These are phyloP conservation scores for Mycena olivaceomarginata DNA, from an alignment of 768 basidiomycete genomes.

Conservation along the genomic window DNA sequence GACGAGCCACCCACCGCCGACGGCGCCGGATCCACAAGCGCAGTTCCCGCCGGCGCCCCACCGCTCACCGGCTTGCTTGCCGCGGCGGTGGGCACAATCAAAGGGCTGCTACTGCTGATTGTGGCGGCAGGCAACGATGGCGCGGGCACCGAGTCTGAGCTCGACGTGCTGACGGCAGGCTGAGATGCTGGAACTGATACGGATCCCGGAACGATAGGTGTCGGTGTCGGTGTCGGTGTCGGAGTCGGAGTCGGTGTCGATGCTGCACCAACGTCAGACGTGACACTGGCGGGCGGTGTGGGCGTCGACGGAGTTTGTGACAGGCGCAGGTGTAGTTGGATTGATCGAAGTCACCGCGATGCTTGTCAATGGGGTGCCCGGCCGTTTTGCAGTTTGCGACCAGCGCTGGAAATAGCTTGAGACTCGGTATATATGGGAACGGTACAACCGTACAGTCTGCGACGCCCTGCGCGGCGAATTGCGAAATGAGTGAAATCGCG, in stretches of 20 bases:
- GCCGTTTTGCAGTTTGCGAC: slow-evolving; percentile 1
- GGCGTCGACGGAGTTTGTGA: background rate
- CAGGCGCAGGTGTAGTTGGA: background rate
- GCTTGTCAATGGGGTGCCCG: background rate
- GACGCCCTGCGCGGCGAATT: background rate
- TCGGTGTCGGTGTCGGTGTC: background rate
- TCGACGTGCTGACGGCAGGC: background rate
- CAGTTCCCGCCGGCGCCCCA: background rate
- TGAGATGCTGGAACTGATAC: background rate
- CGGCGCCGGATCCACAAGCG: too few species aligned
- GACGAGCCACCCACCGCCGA: background rate
- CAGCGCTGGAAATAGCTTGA: background rate
- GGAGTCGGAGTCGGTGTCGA: background rate
- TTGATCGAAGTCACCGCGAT: slow-evolving; percentile 4
- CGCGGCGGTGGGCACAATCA: background rate
- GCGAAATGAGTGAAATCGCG: background rate
- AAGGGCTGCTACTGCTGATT: background rate
- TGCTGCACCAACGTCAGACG: too few species aligned
- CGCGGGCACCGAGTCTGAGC: background rate
- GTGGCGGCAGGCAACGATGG: background rate
- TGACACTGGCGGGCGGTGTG: too few species aligned
- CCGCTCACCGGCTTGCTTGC: background rate
- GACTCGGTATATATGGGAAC: background rate
- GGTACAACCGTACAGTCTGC: background rate
- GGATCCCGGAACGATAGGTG: background rate